phyloP scores from a whole-genome alignment of 129 eudicot genomes.

The Flaveria linearis region DNA sequence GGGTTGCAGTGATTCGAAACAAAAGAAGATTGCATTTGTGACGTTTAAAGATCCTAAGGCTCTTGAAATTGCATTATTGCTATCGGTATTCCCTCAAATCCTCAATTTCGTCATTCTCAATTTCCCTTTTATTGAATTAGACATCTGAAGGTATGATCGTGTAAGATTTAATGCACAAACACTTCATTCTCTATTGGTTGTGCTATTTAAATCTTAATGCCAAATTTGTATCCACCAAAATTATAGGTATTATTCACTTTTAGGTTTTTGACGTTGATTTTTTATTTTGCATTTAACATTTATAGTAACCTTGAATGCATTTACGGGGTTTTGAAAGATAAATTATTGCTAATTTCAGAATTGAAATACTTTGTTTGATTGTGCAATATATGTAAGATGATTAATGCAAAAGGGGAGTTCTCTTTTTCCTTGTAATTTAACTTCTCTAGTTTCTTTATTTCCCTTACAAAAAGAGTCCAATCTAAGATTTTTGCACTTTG shows the following conservation, averaged over 20 bases:
- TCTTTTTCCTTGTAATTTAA: background rate
- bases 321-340: no score
- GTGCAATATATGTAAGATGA: conserved; percentile 11
- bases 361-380: background rate
- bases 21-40: conserved; percentile 73
- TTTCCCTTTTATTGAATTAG: background rate
- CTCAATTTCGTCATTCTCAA: background rate
- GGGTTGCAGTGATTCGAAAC: conserved; percentile 63
- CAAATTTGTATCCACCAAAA: background rate
- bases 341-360: background rate
- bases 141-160: background rate
- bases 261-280: no score
- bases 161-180: background rate
- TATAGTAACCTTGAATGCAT: no score
- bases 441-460: background rate
- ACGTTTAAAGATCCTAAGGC: conserved; percentile 91
- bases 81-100: conserved; percentile 58
- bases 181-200: background rate
- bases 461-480: background rate
- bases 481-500: conserved; percentile 15
- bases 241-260: no score
- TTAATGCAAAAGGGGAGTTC: background rate
- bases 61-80: conserved; percentile 85
- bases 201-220: background rate
- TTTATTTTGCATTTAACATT: no score